Base-by-base conservation (phyloP, 148 eudicot genomes). In the Fagopyrum tataricum region DNA sequence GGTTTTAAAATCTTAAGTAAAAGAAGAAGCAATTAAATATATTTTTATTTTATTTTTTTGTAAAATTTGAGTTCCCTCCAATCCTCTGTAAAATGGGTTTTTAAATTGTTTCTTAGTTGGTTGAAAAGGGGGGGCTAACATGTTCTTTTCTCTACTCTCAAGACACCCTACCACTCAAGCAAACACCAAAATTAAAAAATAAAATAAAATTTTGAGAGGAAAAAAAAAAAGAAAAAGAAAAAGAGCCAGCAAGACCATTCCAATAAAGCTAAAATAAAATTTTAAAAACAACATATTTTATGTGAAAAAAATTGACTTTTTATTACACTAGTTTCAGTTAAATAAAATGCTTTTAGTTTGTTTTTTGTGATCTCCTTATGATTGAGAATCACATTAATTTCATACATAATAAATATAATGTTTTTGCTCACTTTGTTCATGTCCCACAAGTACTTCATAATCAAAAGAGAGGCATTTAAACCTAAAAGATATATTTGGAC, bases 161-260 rank as follows among this genome's bases (percentile, higher is more conserved):
- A 62, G 68, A 62, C 43, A 62, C 68, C 68, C 68, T 62, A 62
- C 68, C 68, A 62, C 68, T 62, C 42, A 62, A 62, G 68, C 68
- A 62, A 62, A 62, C 68, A 62, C 44, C 42, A 62, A 62, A 31
- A 14, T 11, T 31, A 31, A 31, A 4, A 13, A 31, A 14, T 0
- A 31, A 37, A 26, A 24, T 2, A 31, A 31, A 31, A 31, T 1
- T n/a, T n/a, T 31, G 37, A 31, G 37, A 31, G 37, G n/a, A n/a
- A 12, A 61, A 61, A 62, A 62, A 14, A 37, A 37, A 26, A 18
- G 43, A 15, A 62, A 14, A 18, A 2, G 20, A n/a, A 62, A 62
- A 42, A 62, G 17, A 62, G 44, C 68, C 68, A 62, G 68, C 68
- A 62, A 62, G 68, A 62, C 43, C 42, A 62, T 62, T 37, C n/a